Conservation (phyloP, 805 yeast species). For the Trichomonascus vanleenenianus region DNA sequence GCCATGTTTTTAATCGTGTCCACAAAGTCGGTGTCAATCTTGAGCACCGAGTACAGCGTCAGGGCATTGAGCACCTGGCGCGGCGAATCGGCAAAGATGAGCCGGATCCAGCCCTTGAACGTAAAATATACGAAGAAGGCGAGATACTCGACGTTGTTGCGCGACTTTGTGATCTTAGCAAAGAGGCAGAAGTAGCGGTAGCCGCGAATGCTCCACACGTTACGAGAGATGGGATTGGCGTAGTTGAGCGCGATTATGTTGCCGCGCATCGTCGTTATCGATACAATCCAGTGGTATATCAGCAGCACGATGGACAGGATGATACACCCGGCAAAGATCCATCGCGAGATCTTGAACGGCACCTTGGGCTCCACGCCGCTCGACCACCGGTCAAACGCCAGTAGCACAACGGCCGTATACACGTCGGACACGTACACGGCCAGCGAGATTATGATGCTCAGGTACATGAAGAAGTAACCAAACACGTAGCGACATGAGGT, state of each 20-base stretch:
- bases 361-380: constrained; percentile 41
- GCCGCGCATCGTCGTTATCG: constrained; percentile 49
- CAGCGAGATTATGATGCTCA: constrained; percentile 40
- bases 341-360: constrained; percentile 45
- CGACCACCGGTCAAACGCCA: constrained; percentile 68
- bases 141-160: constrained; percentile 55
- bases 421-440: constrained; percentile 58
- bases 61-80: constrained; percentile 78
- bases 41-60: constrained; percentile 50
- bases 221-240: constrained; percentile 56
- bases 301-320: constrained; percentile 56
- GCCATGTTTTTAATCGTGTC: constrained; percentile 47
- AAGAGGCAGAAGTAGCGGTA: constrained; percentile 69
- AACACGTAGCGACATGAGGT: constrained; percentile 19
- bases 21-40: constrained; percentile 29
- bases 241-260: constrained; percentile 63
- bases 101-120: constrained; percentile 51
- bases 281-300: constrained; percentile 50
- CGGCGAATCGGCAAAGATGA: constrained; percentile 75
- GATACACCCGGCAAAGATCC: constrained; percentile 80
- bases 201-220: constrained; percentile 45
- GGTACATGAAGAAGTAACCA: constrained; percentile 29
- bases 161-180: constrained; percentile 58
- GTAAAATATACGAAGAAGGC: constrained; percentile 60
- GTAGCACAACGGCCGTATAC: constrained; percentile 66